Evolutionary conservation across 108 stramenopile species (phyloP).

Genomic region (Discostella stelligeroides): DNA sequence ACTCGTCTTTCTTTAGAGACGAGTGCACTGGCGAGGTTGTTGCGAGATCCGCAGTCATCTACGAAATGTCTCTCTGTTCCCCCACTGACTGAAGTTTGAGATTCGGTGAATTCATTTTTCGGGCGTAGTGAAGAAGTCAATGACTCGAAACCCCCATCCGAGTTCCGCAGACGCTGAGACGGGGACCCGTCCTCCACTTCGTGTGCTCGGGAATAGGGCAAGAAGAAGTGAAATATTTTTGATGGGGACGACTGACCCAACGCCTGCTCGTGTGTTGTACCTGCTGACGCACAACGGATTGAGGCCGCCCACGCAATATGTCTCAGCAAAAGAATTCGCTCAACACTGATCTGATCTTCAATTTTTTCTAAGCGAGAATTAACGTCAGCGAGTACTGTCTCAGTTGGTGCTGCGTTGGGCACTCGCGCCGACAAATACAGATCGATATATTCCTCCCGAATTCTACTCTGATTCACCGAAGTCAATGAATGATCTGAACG

Average conservation of each 20-base stretch:
- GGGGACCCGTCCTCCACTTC: not conserved
- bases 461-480: conserved; percentile 60
- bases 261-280: not conserved
- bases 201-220: not conserved
- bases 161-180: too few relatives aligned
- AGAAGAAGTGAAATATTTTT: conserved; percentile 7
- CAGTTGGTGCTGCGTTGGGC: not conserved
- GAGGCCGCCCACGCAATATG: conserved; percentile 35
- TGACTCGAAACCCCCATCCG: too few relatives aligned
- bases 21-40: not conserved
- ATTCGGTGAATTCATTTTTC: too few relatives aligned
- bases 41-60: too few relatives aligned
- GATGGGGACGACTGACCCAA: not conserved
- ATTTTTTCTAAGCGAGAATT: conserved; percentile 39
- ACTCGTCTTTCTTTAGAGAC: not conserved
- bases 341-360: conserved; percentile 70
- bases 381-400: conserved; percentile 4
- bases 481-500: conserved; percentile 15
- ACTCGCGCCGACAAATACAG: conserved; percentile 52
- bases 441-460: conserved; percentile 68
- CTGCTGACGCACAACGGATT: too few relatives aligned
- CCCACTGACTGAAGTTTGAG: too few relatives aligned
- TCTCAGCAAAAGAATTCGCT: conserved; percentile 74
- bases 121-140: too few relatives aligned
- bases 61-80: too few relatives aligned